Evolutionary conservation across 306 rosid genomes (phyloP), one percentile per base, ranked within the genome.

Genomic region (Trifolium pratense): DNA sequence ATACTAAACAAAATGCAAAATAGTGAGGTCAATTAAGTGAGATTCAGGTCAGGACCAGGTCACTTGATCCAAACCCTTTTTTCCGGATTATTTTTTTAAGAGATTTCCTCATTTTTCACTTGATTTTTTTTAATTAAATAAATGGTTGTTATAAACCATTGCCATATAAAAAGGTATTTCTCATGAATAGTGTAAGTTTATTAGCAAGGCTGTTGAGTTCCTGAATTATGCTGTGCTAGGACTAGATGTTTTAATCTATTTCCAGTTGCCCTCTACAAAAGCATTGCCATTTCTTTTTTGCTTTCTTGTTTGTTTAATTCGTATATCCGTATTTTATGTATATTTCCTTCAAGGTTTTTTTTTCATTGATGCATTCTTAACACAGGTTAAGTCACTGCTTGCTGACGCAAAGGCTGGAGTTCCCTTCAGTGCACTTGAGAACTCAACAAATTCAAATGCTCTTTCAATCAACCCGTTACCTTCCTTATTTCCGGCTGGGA

Each of bases 401-500:
- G 93, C 81, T 37, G 96, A 90, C 56, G 85, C 85, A 65, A 86
- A 77, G 26, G 84, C 87, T 23, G 91, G 89, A 65, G 83, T 65
- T 81, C 76, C 87, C 5, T 76, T 75, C 18, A 73, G 68, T 73
- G 80, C 85, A 23, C 63, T 55, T 71, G 91, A 84, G 71, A 90
- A 68, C 84, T 73, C 86, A 17, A 46, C 73, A 25, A 75, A 66
- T 75, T 40, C 80, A 52, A 86, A 83, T 78, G 74, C 85, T 6
- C 32, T 81, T 20, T 81, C 85, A 66, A 76, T 79, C 84, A 82
- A 81, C 68, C 69, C 78, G 0, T 51, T 83, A 63, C 91, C 96
- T 11, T 88, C 91, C 79, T 78, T 86, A 85, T 90, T 90, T 82
- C 80, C 87, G 51, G 84, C 87, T 21, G 96, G 84, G 32, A 88